Evolutionary conservation across 176 grass and related monocot genomes (phyloP).

Genomic region (Oryza officinalis): DNA sequence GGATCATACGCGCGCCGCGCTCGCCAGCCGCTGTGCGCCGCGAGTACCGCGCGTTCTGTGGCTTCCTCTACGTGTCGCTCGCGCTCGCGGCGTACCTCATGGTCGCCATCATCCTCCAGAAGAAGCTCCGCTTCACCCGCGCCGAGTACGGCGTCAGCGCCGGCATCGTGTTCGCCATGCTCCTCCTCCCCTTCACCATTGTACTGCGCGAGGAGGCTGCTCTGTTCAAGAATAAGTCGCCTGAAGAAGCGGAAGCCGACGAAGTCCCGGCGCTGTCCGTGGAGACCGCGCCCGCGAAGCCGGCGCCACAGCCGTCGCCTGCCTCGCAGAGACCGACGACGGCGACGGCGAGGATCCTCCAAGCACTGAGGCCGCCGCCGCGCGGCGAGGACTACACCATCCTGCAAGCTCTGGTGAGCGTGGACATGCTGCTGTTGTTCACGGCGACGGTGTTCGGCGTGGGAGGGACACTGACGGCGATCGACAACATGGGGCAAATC

Average conservation of each 20-base stretch:
- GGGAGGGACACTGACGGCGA: slow-evolving; percentile 59
- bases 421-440: slow-evolving; percentile 80
- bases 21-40: background rate
- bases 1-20: slow-evolving; percentile 35
- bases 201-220: slow-evolving; percentile 21
- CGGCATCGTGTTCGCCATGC: background rate
- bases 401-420: slow-evolving; percentile 66
- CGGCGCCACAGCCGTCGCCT: too few species aligned
- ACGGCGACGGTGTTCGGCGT: slow-evolving; percentile 45
- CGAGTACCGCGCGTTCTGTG: slow-evolving; percentile 17
- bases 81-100: slow-evolving; percentile 32
- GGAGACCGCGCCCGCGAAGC: background rate
- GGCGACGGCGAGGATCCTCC: background rate
- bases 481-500: slow-evolving; percentile 75
- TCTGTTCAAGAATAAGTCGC: background rate
- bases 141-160: slow-evolving; percentile 15
- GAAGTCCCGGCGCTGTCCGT: background rate
- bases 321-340: background rate
- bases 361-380: slow-evolving; percentile 31
- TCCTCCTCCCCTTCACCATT: slow-evolving; percentile 5
- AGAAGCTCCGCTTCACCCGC: slow-evolving; percentile 17
- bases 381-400: slow-evolving; percentile 82
- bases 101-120: slow-evolving; percentile 36
- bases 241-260: too few species aligned
- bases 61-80: slow-evolving; percentile 37